Conservation (phyloP, 192 early-diverging fungal genomes). For the Pilaira anomala region DNA sequence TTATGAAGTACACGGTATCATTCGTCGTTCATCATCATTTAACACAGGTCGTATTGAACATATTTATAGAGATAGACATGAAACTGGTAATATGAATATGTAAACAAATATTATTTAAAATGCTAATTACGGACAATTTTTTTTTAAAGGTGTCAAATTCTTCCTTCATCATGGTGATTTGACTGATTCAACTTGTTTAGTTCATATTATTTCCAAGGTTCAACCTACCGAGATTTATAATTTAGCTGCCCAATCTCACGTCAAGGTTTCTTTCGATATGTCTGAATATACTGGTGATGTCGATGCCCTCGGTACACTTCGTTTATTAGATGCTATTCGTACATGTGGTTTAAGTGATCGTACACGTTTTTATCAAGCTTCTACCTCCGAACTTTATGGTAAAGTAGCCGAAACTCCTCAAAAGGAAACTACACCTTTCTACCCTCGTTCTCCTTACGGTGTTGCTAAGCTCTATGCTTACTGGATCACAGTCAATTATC, state of each 20-base stretch:
- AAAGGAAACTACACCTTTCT: slow-evolving; percentile 79
- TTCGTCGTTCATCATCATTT: slow-evolving; percentile 79
- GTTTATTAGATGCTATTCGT: slow-evolving; percentile 75
- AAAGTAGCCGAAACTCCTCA: slow-evolving; percentile 75
- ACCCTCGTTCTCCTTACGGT: slow-evolving; percentile 78
- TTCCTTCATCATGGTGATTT: slow-evolving; percentile 78
- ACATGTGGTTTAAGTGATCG: slow-evolving; percentile 64
- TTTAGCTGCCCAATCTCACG: slow-evolving; percentile 73
- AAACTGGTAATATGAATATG: slow-evolving; percentile 42
- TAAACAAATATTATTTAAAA: slow-evolving; percentile 1
- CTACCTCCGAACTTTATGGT: slow-evolving; percentile 74
- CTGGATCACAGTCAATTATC: slow-evolving; percentile 81
- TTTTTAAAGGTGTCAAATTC: slow-evolving; percentile 53
- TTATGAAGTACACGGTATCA: slow-evolving; percentile 78
- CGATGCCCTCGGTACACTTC: slow-evolving; percentile 73
- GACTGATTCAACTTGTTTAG: slow-evolving; percentile 74
- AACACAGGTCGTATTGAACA: slow-evolving; percentile 80
- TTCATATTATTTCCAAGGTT: slow-evolving; percentile 68
- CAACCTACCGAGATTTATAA: slow-evolving; percentile 78
- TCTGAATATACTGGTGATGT: slow-evolving; percentile 81
- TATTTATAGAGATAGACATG: slow-evolving; percentile 71
- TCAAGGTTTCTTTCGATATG: slow-evolving; percentile 71
- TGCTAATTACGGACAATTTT: neutral
- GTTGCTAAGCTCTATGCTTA: slow-evolving; percentile 82
- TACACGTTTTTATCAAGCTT: slow-evolving; percentile 64